These are phyloP conservation scores for Decorospora gaudefroyi DNA, from an alignment of 2,329 filamentous ascomycete genomes.

Conservation along the genomic window DNA sequence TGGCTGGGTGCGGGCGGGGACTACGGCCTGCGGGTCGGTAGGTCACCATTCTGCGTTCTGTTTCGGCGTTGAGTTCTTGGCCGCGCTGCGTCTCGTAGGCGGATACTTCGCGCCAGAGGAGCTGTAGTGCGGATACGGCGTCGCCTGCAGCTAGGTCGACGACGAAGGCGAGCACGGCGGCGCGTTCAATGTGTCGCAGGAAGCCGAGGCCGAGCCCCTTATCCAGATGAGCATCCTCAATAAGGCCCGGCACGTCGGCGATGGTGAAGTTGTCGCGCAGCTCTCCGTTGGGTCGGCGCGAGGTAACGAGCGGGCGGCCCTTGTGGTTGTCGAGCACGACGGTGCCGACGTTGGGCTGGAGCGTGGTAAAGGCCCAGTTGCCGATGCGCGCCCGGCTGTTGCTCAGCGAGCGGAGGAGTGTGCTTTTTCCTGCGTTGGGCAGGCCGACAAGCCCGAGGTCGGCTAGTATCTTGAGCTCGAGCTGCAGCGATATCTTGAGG, in stretches of 20 bases:
- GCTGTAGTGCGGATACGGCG: slow-evolving; percentile 75
- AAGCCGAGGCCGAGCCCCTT: slow-evolving; percentile 90
- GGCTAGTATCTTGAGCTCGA: slow-evolving; percentile 92
- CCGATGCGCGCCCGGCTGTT: slow-evolving; percentile 88
- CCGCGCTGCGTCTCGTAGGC: slow-evolving; percentile 84
- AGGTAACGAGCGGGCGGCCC: slow-evolving; percentile 66
- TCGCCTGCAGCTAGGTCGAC: slow-evolving; percentile 81
- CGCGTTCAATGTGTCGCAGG: slow-evolving; percentile 90
- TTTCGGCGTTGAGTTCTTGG: slow-evolving; percentile 68
- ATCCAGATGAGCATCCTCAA: slow-evolving; percentile 90
- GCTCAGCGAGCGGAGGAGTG: slow-evolving; percentile 81
- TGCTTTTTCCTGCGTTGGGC: slow-evolving; percentile 95
- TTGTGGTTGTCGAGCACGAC: slow-evolving; percentile 88
- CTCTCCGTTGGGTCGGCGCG: slow-evolving; percentile 54
- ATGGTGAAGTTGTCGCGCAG: slow-evolving; percentile 82
- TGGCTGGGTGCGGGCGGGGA: slow-evolving; percentile 18
- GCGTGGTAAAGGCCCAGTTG: slow-evolving; percentile 94
- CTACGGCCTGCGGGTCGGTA: slow-evolving; percentile 47
- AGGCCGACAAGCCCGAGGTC: slow-evolving; percentile 94
- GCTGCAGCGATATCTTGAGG: slow-evolving; percentile 75
- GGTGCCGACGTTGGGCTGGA: slow-evolving; percentile 93
- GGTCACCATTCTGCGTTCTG: slow-evolving; percentile 64
- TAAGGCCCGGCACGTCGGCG: slow-evolving; percentile 92
- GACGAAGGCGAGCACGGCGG: slow-evolving; percentile 90
- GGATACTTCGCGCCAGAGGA: slow-evolving; percentile 87